Evolutionary conservation across 2,329 filamentous ascomycete genomes (phyloP).

Genomic region (Penicillium sp.): DNA sequence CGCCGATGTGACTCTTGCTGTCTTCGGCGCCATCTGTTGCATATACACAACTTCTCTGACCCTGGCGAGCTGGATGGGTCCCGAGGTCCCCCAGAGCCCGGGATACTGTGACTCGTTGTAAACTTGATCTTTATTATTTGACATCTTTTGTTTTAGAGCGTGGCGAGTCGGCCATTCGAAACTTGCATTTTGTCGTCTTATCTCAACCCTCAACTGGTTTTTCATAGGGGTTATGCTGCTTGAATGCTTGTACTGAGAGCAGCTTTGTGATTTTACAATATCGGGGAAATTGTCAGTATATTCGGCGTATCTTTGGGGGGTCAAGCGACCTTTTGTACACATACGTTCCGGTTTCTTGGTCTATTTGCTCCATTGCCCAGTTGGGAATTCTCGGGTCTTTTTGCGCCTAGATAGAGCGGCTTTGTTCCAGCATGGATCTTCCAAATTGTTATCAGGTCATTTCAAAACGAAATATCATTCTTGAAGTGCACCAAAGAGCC

Average conservation of each 20-base stretch:
- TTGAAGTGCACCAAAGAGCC: constrained; percentile 15
- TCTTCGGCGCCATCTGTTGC: constrained; percentile 86
- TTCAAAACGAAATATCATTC: constrained; percentile 8
- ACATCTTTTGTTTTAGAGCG: constrained; percentile 1
- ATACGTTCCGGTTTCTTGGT: constrained; percentile 9
- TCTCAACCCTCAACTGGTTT: constrained; percentile 17
- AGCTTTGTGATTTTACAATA: constrained; percentile 8
- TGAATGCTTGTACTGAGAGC: constrained; percentile 10
- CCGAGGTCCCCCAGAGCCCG: constrained; percentile 53
- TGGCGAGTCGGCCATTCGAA: neutral
- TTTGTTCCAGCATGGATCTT: neutral
- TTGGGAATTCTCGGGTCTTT: no score
- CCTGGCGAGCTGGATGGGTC: constrained; percentile 78
- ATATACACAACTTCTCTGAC: constrained; percentile 88
- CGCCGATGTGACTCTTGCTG: constrained; percentile 72
- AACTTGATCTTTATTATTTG: neutral
- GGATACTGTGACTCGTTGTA: constrained; percentile 62
- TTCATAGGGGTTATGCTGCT: constrained; percentile 11
- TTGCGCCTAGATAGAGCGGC: neutral
- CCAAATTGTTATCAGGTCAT: neutral
- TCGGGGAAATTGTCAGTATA: constrained; percentile 10
- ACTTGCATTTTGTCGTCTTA: constrained; percentile 4
- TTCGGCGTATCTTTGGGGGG: constrained; percentile 3
- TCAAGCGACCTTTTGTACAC: constrained; percentile 13
- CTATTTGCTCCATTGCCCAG: neutral